phyloP scores from a whole-genome alignment of 2,329 filamentous ascomycete genomes.

The Emergomyces pasteurianus region DNA sequence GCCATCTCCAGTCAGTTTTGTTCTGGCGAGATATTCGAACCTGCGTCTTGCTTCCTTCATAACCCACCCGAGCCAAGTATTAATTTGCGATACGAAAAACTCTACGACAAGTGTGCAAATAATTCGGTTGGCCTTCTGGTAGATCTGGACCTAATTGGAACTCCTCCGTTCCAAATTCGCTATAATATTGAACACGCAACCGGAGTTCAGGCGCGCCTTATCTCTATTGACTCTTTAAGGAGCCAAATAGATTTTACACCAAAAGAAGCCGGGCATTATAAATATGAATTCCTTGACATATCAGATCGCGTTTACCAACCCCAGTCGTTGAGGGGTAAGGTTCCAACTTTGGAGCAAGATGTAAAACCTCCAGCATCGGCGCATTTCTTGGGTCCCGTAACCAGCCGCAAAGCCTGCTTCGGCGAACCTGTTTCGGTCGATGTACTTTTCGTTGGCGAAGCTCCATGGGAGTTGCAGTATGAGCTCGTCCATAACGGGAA shows the following conservation, averaged over 20 bases:
- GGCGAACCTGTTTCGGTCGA: constrained; percentile 67
- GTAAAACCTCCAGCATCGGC: constrained; percentile 89
- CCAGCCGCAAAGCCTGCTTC: constrained; percentile 58
- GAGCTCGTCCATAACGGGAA: constrained; percentile 85
- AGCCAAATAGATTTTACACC: constrained; percentile 79
- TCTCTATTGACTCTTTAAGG: constrained; percentile 57
- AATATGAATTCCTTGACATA: constrained; percentile 71
- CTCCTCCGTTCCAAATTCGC: constrained; percentile 73
- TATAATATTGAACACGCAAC: constrained; percentile 59
- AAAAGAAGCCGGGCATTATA: constrained; percentile 68
- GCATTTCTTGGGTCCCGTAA: constrained; percentile 46
- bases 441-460: constrained; percentile 65
- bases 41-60: constrained; percentile 80
- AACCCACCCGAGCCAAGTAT: constrained; percentile 84
- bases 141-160: constrained; percentile 79
- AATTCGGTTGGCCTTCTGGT: constrained; percentile 85
- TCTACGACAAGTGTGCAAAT: constrained; percentile 89
- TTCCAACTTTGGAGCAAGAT: constrained; percentile 64
- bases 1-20: constrained; percentile 72
- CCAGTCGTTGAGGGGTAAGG: constrained; percentile 48
- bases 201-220: constrained; percentile 42
- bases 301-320: constrained; percentile 70
- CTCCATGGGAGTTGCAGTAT: constrained; percentile 82
- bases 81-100: constrained; percentile 60
- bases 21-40: constrained; percentile 78